A percentile compares a stretch with the other conserved stretches of the same genome.
Conservation (phyloP, 352 stramenopile genomes). For the Phytophthora boehmeriae region DNA sequence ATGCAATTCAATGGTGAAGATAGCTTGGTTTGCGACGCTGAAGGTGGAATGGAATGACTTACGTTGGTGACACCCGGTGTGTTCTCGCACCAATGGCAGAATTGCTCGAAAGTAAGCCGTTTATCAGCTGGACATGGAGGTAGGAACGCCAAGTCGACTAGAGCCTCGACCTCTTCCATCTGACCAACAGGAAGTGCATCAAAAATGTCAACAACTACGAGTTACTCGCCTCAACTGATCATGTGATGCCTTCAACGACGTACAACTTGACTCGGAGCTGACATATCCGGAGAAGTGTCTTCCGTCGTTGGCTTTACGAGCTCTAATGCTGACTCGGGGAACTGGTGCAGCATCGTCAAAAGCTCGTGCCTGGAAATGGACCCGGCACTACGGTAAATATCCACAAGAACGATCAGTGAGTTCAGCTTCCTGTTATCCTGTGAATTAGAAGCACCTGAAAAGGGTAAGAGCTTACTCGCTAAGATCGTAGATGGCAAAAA, state of each 20-base stretch:
- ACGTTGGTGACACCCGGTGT: slow-evolving; percentile 81
- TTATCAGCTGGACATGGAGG: slow-evolving; percentile 39
- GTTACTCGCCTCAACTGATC: too few relatives aligned
- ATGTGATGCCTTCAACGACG: slow-evolving; percentile 1
- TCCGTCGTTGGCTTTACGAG: slow-evolving; percentile 49
- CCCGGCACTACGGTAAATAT: slow-evolving; percentile 53
- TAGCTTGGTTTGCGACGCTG: not conserved
- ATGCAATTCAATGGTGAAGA: not conserved
- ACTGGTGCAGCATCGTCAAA: slow-evolving; percentile 86
- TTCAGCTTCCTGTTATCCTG: not conserved
- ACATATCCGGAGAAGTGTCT: slow-evolving; percentile 18
- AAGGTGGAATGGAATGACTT: slow-evolving; percentile 9
- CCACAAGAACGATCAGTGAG: slow-evolving; percentile 16
- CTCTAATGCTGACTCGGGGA: slow-evolving; percentile 74
- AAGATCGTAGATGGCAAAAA: slow-evolving; percentile 94
- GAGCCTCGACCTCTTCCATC: slow-evolving; percentile 76
- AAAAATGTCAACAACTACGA: too few relatives aligned
- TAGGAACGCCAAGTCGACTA: slow-evolving; percentile 86
- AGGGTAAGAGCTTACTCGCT: slow-evolving; percentile 55
- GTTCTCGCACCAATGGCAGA: slow-evolving; percentile 84
- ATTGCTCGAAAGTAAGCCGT: slow-evolving; percentile 88
- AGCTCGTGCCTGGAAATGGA: slow-evolving; percentile 89
- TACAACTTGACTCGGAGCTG: slow-evolving; percentile 28
- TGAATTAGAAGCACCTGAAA: not conserved
- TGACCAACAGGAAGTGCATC: slow-evolving; percentile 2